These are phyloP conservation scores for Phytopythium sindhum DNA, from an alignment of 352 stramenopile species.

Conservation along the genomic window DNA sequence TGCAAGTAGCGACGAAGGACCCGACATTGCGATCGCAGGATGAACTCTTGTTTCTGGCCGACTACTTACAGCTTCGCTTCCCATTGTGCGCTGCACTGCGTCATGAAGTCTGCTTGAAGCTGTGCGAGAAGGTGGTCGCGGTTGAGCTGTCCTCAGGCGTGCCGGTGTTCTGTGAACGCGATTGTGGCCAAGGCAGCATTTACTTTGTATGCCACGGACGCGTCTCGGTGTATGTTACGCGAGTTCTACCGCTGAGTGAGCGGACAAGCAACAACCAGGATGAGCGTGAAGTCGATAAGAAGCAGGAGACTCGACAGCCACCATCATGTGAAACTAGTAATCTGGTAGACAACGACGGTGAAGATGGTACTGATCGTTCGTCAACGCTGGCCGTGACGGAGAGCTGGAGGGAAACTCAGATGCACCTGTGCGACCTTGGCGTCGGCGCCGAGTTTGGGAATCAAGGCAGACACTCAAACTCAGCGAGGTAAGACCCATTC, in stretches of 20 bases:
- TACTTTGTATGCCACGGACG: conserved; percentile 7
- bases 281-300: neutral
- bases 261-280: neutral
- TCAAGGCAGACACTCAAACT: conserved; percentile 20
- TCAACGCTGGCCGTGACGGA: neutral
- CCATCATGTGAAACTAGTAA: neutral
- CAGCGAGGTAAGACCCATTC: conserved; percentile 12
- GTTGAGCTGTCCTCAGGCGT: neutral
- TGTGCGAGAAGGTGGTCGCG: conserved; percentile 26
- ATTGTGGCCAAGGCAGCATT: conserved; percentile 1
- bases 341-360: neutral
- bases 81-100: conserved; percentile 32
- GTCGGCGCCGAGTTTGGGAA: conserved; percentile 25
- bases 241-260: conserved; percentile 1
- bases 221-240: conserved; percentile 1
- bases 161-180: conserved; percentile 14
- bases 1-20: conserved; percentile 21
- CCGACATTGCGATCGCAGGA: conserved; percentile 20
- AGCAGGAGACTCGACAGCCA: neutral
- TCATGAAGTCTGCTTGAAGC: conserved; percentile 28
- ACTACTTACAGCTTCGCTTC: conserved; percentile 44
- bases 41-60: conserved; percentile 38
- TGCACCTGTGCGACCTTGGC: conserved; percentile 23
- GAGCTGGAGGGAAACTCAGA: conserved; percentile 20
- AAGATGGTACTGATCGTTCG: neutral